Conservation (phyloP, 495 filamentous ascomycete species). For the Rusavskia elegans region DNA sequence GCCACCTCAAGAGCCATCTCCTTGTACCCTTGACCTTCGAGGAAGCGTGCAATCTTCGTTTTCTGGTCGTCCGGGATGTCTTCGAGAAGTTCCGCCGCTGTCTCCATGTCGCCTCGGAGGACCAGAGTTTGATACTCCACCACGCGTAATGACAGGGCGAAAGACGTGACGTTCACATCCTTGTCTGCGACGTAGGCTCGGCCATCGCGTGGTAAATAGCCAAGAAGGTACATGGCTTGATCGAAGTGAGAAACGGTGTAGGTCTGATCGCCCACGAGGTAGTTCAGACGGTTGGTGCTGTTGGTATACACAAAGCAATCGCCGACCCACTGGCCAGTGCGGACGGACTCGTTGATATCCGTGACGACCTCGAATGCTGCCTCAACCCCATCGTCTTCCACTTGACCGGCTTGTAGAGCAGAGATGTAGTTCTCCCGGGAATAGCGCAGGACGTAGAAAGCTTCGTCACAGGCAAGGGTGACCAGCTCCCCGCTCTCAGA, state of each 20-base stretch:
- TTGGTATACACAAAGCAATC: constrained; percentile 99
- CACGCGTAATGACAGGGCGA: constrained; percentile 80
- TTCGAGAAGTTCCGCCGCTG: constrained; percentile 67
- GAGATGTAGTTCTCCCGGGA: constrained; percentile 73
- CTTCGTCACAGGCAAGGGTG: constrained; percentile 83
- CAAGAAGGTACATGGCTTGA: constrained; percentile 82
- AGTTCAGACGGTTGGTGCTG: constrained; percentile 91
- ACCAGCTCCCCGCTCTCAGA: constrained; percentile 91
- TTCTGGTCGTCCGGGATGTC: constrained; percentile 79
- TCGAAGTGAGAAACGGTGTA: constrained; percentile 99
- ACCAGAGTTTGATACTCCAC: constrained; percentile 96
- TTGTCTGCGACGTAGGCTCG: constrained; percentile 90
- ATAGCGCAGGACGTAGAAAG: constrained; percentile 86
- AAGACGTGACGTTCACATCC: constrained; percentile 81
- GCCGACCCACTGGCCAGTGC: constrained; percentile 94
- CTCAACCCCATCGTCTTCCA: constrained; percentile 94
- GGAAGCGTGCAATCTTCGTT: constrained; percentile 94
- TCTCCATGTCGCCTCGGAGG: constrained; percentile 86
- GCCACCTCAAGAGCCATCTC: constrained; percentile 92
- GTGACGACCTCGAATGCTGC: constrained; percentile 92
- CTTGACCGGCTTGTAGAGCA: constrained; percentile 61
- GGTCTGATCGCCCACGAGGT: constrained; percentile 93
- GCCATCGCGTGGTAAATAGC: constrained; percentile 87
- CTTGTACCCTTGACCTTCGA: constrained; percentile 94
- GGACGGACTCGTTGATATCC: constrained; percentile 84